These are phyloP conservation scores for Phytophthora pisi DNA, from an alignment of 352 stramenopile genomes.

Conservation along the genomic window DNA sequence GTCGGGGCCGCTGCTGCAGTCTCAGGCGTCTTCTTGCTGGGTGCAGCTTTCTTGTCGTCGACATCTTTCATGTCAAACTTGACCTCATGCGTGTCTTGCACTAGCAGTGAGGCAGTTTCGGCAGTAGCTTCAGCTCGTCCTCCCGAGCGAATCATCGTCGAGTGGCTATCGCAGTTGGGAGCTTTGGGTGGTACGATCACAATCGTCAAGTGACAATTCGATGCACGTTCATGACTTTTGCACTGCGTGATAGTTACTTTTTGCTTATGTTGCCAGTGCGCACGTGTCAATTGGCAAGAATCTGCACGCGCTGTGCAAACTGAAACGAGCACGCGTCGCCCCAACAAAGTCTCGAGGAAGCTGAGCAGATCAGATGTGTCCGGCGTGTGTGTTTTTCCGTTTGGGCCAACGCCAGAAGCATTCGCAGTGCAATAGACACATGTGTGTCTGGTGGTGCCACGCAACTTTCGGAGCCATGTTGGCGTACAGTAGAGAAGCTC, in stretches of 20 bases:
- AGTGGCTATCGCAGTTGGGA: too few relatives aligned
- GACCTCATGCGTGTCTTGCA: background rate
- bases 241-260: background rate
- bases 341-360: background rate
- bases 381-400: background rate
- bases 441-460: background rate
- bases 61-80: background rate
- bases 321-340: slow-evolving; percentile 3
- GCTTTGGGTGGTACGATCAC: background rate
- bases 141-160: background rate
- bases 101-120: background rate
- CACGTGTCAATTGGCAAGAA: background rate
- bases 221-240: background rate
- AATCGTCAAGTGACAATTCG: background rate
- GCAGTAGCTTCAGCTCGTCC: background rate
- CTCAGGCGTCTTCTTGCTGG: background rate
- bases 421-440: background rate
- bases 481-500: background rate
- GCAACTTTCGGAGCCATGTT: background rate
- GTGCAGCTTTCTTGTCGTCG: background rate
- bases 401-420: background rate
- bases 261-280: background rate
- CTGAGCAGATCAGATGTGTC: background rate
- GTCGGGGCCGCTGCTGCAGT: background rate
- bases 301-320: background rate